These are phyloP conservation scores for Fusarium nanum DNA, from an alignment of 2,329 filamentous ascomycete genomes.

Conservation along the genomic window DNA sequence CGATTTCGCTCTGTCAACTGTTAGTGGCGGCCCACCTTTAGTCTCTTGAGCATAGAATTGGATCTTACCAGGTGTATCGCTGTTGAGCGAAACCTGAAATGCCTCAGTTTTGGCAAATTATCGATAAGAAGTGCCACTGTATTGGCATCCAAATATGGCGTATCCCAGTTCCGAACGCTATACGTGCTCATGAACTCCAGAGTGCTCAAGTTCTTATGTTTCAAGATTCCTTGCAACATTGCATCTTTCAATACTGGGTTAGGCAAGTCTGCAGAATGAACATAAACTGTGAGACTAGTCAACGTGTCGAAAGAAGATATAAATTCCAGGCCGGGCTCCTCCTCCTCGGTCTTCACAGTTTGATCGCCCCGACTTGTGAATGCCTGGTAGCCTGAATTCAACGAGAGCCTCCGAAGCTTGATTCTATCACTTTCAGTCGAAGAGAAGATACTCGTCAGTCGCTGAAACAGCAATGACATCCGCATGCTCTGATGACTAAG, in stretches of 20 bases:
- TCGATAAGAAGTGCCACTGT: constrained; percentile 22
- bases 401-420: background rate
- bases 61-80: constrained; percentile 13
- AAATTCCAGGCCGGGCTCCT: constrained; percentile 4
- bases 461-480: background rate
- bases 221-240: constrained; percentile 31
- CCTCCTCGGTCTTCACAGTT: background rate
- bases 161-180: too few relatives aligned
- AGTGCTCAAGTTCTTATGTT: constrained; percentile 23
- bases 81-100: constrained; percentile 23
- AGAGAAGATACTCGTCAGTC: constrained; percentile 1
- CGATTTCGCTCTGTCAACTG: constrained; percentile 17
- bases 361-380: accelerated
- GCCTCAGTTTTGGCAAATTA: constrained; percentile 12
- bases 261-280: background rate
- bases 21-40: background rate
- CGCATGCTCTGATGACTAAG: background rate
- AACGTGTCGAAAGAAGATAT: constrained; percentile 36
- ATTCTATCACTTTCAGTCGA: background rate
- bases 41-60: accelerated
- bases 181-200: too few relatives aligned
- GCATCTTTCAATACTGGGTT: constrained; percentile 14
- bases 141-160: constrained; percentile 21
- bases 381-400: background rate
- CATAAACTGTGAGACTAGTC: constrained; percentile 4